phyloP scores from a whole-genome alignment of 75 land plant genomes.

The Selaginella tamariscina region DNA sequence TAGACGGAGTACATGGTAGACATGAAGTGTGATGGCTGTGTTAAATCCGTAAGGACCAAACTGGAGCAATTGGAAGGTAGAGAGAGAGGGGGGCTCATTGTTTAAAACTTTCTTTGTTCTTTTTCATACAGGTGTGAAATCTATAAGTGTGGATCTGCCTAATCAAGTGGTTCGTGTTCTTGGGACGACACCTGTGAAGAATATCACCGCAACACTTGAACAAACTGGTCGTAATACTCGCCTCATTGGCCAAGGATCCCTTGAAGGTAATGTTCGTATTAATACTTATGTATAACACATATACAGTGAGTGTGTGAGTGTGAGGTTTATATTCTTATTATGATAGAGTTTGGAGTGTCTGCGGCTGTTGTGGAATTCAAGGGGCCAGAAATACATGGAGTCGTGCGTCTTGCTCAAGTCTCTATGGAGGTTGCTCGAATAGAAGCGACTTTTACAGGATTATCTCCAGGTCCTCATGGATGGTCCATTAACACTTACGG shows the following conservation, averaged over 20 bases:
- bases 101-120: constrained; percentile 5
- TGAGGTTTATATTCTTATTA: background rate
- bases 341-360: constrained; percentile 68
- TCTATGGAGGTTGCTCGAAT: constrained; percentile 78
- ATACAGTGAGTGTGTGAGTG: background rate
- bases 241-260: constrained; percentile 87
- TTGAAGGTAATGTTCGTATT: constrained; percentile 41
- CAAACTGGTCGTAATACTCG: constrained; percentile 74
- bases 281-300: background rate
- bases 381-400: constrained; percentile 79
- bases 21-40: constrained; percentile 94
- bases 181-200: constrained; percentile 54
- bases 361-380: constrained; percentile 96
- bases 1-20: constrained; percentile 99
- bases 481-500: constrained; percentile 92
- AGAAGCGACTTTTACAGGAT: constrained; percentile 83
- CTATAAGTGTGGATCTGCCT: constrained; percentile 56
- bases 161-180: constrained; percentile 86
- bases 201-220: constrained; percentile 55
- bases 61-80: constrained; percentile 62
- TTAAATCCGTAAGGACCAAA: constrained; percentile 59
- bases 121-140: constrained; percentile 49
- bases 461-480: constrained; percentile 75
- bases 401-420: constrained; percentile 85
- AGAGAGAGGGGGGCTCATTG: background rate